Percentiles rank a stretch among this genome's conserved stretches.
Conservation (phyloP, 495 filamentous ascomycete genomes). For the Aspergillus heteromorphus region DNA sequence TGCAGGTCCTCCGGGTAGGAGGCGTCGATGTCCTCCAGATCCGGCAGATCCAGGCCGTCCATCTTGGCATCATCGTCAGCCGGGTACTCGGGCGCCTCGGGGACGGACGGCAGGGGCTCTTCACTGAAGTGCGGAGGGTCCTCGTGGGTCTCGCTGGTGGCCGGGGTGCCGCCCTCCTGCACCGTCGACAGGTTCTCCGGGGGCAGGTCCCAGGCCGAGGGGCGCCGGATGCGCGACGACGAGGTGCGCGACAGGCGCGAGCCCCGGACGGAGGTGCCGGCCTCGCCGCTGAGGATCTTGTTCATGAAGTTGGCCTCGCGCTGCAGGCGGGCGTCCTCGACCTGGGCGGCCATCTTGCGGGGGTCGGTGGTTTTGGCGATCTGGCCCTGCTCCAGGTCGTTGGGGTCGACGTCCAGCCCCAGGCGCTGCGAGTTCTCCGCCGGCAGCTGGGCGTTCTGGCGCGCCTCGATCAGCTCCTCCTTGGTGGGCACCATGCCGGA, state of each 20-base stretch:
- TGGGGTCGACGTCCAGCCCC: conserved; percentile 35
- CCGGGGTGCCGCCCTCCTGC: conserved; percentile 16
- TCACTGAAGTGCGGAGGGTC: conserved; percentile 10
- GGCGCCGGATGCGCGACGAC: conserved; percentile 19
- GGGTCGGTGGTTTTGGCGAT: conserved; percentile 29
- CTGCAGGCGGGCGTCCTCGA: conserved; percentile 39
- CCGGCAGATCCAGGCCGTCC: conserved; percentile 12
- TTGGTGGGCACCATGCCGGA: conserved; percentile 41
- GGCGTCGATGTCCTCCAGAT: conserved; percentile 16
- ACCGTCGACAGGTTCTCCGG: conserved; percentile 23
- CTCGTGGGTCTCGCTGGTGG: conserved; percentile 9
- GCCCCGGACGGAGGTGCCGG: conserved; percentile 9
- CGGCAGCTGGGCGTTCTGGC: conserved; percentile 25
- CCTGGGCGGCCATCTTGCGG: conserved; percentile 38
- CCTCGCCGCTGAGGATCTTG: conserved; percentile 30
- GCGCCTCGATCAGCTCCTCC: conserved; percentile 29
- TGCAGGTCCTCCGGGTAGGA: conserved; percentile 36
- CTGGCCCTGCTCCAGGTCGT: conserved; percentile 32
- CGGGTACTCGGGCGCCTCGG: conserved; percentile 12
- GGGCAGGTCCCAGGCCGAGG: conserved; percentile 15
- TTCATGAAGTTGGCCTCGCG: conserved; percentile 37
- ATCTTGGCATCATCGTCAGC: conserved; percentile 4
- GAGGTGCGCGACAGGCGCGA: conserved; percentile 27
- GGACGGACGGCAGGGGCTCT: conserved; percentile 17
- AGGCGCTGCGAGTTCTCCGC: conserved; percentile 31